A percentile compares a stretch with the other conserved stretches of the same genome.
These are phyloP conservation scores for Epicoccum nigrum DNA, from an alignment of 2,329 filamentous ascomycete species.

Conservation along the genomic window DNA sequence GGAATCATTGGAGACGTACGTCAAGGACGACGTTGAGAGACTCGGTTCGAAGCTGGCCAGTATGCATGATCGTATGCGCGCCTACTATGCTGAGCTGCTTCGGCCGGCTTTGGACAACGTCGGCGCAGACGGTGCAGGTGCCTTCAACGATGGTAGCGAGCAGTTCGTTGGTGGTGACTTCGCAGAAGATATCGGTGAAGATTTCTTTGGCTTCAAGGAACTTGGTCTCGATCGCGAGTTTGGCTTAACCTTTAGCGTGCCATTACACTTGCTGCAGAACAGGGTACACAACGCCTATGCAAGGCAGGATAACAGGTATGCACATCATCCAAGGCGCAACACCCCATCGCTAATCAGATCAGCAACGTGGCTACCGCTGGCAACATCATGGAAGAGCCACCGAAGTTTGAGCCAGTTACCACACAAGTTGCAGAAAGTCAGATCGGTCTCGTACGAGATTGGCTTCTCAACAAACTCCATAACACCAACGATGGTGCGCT, in stretches of 20 bases:
- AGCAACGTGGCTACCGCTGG: conserved; percentile 64
- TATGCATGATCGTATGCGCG: conserved; percentile 94
- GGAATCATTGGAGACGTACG: conserved; percentile 80
- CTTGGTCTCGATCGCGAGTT: conserved; percentile 91
- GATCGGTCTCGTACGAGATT: conserved; percentile 87
- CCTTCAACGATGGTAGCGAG: conserved; percentile 95
- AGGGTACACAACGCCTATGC: conserved; percentile 86
- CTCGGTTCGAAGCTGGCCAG: conserved; percentile 77
- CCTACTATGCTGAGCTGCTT: conserved; percentile 88
- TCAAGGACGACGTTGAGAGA: conserved; percentile 91
- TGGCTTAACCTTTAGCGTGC: conserved; percentile 86
- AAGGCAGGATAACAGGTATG: conserved; percentile 69
- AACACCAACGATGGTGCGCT: conserved; percentile 82
- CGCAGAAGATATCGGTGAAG: conserved; percentile 95
- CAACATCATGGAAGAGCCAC: conserved; percentile 70
- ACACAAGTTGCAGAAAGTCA: conserved; percentile 77
- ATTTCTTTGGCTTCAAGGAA: conserved; percentile 98
- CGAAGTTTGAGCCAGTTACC: conserved; percentile 77
- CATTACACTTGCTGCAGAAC: conserved; percentile 90
- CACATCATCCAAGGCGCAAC: conserved; percentile 11
- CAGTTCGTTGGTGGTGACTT: conserved; percentile 97
- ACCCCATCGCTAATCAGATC: conserved; percentile 38
- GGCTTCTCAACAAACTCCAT: conserved; percentile 88
- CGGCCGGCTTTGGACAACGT: conserved; percentile 83
- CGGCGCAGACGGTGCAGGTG: conserved; percentile 81